phyloP scores from a whole-genome alignment of 495 filamentous ascomycete species.

The Penicillium salamii region DNA sequence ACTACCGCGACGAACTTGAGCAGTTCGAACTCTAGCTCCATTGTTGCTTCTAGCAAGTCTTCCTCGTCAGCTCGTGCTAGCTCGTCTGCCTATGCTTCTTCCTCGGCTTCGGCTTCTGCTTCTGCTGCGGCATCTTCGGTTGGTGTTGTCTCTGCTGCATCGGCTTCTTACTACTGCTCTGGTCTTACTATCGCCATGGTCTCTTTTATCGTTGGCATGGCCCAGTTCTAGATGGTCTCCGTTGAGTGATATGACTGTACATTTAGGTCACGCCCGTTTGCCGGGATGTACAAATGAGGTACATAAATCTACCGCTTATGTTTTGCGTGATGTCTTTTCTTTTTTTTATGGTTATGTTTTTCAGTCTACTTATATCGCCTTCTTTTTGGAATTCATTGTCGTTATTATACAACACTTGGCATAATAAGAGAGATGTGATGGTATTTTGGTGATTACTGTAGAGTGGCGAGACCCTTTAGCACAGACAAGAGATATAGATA shows the following conservation, averaged over 20 bases:
- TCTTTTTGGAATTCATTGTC: no score
- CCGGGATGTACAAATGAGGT: not conserved
- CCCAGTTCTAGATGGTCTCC: not conserved
- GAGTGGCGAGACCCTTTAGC: no score
- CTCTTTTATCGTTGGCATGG: not conserved
- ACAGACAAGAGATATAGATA: no score
- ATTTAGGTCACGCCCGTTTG: not conserved
- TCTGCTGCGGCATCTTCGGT: not conserved
- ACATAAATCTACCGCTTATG: not conserved
- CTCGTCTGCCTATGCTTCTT: not conserved
- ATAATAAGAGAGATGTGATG: no score
- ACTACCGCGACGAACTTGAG: constrained; percentile 13
- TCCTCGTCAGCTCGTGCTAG: not conserved
- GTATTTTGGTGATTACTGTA: no score
- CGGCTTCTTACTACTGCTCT: constrained; percentile 1
- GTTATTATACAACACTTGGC: no score
- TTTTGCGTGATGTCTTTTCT: not conserved
- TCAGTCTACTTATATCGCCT: no score
- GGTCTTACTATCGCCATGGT: not conserved
- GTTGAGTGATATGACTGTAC: not conserved
- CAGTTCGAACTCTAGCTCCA: constrained; percentile 10
- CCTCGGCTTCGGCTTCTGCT: not conserved
- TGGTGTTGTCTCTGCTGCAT: not conserved
- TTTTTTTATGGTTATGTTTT: not conserved
- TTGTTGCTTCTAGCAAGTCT: not conserved